A percentile compares a stretch with the other conserved stretches of the same genome.
Evolutionary conservation across 805 yeast species (phyloP).

Genomic region (Myxozyma melibiosi): DNA sequence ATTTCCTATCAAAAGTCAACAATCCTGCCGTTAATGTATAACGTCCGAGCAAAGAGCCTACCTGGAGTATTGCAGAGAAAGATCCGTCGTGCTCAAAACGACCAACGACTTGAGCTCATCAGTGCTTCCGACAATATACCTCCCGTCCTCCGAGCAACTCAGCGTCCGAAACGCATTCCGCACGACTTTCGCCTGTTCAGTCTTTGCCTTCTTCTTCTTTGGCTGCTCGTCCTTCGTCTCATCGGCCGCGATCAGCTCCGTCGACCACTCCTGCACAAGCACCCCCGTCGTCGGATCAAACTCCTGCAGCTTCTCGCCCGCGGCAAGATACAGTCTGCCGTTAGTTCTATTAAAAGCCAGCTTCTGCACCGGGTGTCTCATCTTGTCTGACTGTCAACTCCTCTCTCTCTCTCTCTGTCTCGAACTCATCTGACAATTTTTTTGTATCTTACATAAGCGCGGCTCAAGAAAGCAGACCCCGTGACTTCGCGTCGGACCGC

Average conservation of each 20-base stretch:
- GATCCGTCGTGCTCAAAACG: constrained; percentile 49
- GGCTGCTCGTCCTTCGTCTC: constrained; percentile 3
- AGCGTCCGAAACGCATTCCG: constrained; percentile 70
- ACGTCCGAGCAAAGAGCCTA: background rate
- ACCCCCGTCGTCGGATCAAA: constrained; percentile 21
- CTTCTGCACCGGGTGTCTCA: constrained; percentile 33
- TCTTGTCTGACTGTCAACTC: background rate
- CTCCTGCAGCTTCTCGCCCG: constrained; percentile 17
- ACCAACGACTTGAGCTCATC: constrained; percentile 83
- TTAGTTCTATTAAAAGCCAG: constrained; percentile 11
- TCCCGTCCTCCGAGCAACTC: constrained; percentile 54
- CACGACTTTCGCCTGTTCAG: constrained; percentile 35
- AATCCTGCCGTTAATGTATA: too few relatives aligned
- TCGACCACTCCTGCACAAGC: constrained; percentile 3
- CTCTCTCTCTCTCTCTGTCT: background rate
- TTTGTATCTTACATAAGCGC: background rate
- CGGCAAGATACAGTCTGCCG: constrained; percentile 13
- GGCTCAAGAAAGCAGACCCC: constrained; percentile 9
- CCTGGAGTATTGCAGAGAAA: constrained; percentile 7
- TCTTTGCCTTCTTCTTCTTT: constrained; percentile 25
- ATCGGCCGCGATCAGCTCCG: background rate
- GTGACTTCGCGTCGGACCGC: constrained; percentile 15
- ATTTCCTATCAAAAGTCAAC: constrained; percentile 48
- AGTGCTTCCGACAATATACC: constrained; percentile 65
- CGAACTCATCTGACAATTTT: background rate